Base-by-base conservation (phyloP, 164 flowering plant genomes). In the Liriodendron chinense region DNA sequence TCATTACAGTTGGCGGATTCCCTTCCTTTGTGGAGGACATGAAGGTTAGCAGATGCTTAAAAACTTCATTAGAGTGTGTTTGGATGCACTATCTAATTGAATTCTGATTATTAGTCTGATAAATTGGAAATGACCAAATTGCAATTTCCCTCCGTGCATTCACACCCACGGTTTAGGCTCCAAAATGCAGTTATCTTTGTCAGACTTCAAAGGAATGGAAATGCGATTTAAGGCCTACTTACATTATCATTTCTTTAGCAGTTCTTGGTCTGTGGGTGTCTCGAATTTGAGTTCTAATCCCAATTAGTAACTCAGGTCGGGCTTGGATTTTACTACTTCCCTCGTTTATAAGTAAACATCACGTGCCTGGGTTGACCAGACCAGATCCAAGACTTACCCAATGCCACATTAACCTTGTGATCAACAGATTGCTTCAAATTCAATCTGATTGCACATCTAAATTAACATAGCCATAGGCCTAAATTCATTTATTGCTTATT, bases 21-120 rank as follows among this genome's bases (percentile, higher is more conserved):
- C 91, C 89, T 50, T 88, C 89, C 22, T 88, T 86, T 43, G 86
- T 85, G 6, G 89, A 88, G 75, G 89, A 88, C 34, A 82, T 88
- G 86, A 86, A 85, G 87, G 91, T 85, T 53, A 16, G 59, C 5
- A 26, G 47, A 23, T 59, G 59, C 1, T 20, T 13, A 12, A 22
- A 14, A 23, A 23, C 18, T 22, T 14, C 4, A 70, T 50, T 21
- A 43, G 5, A 8, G 14, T 68, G 62, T 20, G 16, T 5, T 47
- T 7, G 13, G 25, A 48, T 4, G 14, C 16, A 0, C 57, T 47
- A 18, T 20, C 24, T 47, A 66, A 9, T 9, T 6, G 69, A 24
- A 12, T 25, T 3, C 1, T 12, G 10, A 26, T 8, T 66, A 26
- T 9, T 66, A 24, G 20, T 66, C 6, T 34, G 43, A 34, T 3